Conservation (phyloP, 139 green algal genomes). For the Volvox africanus region DNA sequence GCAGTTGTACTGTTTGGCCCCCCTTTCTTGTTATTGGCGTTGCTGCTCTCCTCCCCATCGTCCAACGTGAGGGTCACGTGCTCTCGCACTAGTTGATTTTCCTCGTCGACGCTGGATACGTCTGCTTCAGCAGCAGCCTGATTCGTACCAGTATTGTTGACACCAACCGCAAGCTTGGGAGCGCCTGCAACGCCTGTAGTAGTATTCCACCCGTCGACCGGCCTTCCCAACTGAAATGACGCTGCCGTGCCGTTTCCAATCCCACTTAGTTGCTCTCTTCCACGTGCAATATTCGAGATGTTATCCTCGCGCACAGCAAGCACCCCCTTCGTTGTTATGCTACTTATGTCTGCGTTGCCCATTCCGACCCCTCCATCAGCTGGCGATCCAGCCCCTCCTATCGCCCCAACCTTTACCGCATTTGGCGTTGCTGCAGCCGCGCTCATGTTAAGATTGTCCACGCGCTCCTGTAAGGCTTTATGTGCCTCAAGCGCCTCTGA, state of each 20-base stretch:
- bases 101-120: not conserved
- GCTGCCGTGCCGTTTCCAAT: no score
- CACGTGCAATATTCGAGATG: no score
- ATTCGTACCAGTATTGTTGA: not conserved
- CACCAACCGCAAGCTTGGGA: no score
- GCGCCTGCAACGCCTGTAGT: not conserved
- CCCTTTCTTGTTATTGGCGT: not conserved
- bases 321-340: no score
- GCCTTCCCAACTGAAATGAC: no score
- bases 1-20: not conserved
- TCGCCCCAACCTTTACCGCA: no score
- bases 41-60: not conserved
- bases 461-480: not conserved
- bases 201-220: no score
- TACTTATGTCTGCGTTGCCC: no score
- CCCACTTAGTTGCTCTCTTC: no score
- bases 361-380: not conserved
- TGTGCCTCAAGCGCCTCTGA: constrained; percentile 42
- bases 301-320: no score
- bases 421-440: not conserved
- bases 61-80: not conserved
- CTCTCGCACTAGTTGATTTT: not conserved
- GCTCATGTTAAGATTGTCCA: constrained; percentile 12
- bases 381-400: not conserved
- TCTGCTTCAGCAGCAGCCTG: not conserved